Conservation (phyloP, 176 grass and related monocot species). For the Triticum dicoccoides region DNA sequence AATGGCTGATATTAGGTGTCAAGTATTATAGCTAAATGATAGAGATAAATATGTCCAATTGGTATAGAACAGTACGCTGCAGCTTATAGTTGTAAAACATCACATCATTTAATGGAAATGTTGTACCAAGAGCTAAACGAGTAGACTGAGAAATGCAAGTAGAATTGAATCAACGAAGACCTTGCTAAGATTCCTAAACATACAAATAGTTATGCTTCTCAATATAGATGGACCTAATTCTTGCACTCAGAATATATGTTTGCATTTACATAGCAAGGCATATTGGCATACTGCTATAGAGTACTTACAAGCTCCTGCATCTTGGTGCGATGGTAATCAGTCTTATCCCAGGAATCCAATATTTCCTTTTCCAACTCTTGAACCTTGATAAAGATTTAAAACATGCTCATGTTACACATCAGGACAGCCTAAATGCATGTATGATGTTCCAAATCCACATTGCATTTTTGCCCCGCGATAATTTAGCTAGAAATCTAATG, state of each 20-base stretch:
- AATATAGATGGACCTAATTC: conserved; percentile 2
- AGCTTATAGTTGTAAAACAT: conserved; percentile 11
- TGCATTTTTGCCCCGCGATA: conserved; percentile 6
- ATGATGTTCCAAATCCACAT: conserved; percentile 12
- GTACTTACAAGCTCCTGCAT: conserved; percentile 99
- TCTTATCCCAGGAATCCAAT: conserved; percentile 92
- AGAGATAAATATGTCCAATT: not conserved
- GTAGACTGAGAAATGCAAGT: conserved; percentile 17
- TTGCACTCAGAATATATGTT: conserved; percentile 17
- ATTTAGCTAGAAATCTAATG: conserved; percentile 14
- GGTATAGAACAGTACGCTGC: conserved; percentile 1
- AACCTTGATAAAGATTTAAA: conserved; percentile 64
- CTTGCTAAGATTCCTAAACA: not conserved
- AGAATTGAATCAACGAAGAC: conserved; percentile 7
- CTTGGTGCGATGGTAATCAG: conserved; percentile 81
- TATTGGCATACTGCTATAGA: not conserved
- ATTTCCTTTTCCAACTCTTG: conserved; percentile 98
- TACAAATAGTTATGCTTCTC: not conserved
- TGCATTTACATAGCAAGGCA: conserved; percentile 13
- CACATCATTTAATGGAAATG: conserved; percentile 10
- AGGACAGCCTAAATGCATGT: conserved; percentile 8
- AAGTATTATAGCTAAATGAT: not conserved
- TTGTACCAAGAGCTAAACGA: not conserved
- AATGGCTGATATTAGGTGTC: not conserved
- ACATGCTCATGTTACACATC: conserved; percentile 39